Conservation (phyloP, 2,329 filamentous ascomycete genomes). For the Alternaria sp. region DNA sequence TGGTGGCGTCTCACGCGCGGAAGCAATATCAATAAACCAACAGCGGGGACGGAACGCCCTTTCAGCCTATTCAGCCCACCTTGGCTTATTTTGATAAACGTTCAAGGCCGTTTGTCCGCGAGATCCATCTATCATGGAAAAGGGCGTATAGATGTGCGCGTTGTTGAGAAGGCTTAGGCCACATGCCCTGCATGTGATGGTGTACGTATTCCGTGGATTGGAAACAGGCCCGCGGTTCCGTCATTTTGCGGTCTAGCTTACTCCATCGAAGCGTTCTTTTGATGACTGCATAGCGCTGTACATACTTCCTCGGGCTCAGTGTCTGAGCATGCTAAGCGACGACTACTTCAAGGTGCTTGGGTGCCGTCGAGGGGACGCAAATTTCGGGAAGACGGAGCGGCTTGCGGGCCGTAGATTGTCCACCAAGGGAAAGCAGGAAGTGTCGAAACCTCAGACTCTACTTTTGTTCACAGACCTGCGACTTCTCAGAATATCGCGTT, state of each 20-base stretch:
- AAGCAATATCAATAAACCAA: constrained; percentile 11
- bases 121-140: neutral
- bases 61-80: constrained; percentile 23
- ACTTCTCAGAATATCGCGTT: neutral
- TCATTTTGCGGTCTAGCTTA: neutral
- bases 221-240: constrained; percentile 18
- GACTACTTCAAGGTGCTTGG: neutral
- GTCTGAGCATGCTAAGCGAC: constrained; percentile 1
- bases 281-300: constrained; percentile 4
- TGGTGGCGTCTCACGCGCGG: constrained; percentile 10
- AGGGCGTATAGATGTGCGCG: neutral
- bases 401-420: constrained; percentile 11
- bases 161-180: constrained; percentile 1
- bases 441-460: neutral
- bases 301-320: neutral
- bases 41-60: constrained; percentile 5
- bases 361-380: neutral
- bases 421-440: neutral
- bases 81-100: constrained; percentile 8
- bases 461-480: neutral
- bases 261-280: neutral
- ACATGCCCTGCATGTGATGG: constrained; percentile 1
- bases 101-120: constrained; percentile 2
- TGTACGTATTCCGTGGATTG: constrained; percentile 2
- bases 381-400: constrained; percentile 17